Evolutionary conservation across 2,329 filamentous ascomycete genomes (phyloP).

Genomic region (Didymella keratinophila): DNA sequence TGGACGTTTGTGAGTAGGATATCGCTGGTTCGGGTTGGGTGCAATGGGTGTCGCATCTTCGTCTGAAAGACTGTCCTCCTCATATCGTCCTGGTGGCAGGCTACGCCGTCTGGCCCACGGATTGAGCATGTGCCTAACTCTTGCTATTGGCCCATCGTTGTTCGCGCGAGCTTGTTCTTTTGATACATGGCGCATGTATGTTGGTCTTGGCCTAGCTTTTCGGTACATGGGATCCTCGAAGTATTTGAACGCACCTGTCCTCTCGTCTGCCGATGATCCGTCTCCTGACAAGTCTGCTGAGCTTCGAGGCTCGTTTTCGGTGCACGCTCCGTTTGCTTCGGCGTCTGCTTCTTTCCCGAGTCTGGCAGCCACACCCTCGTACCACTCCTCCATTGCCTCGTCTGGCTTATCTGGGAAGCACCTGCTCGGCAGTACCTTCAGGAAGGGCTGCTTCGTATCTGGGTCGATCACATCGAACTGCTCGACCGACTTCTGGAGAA

Average conservation of each 20-base stretch:
- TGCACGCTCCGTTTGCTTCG: conserved; percentile 34
- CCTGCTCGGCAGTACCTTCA: conserved; percentile 70
- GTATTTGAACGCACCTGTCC: conserved; percentile 55
- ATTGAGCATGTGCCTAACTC: conserved; percentile 48
- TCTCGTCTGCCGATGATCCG: conserved; percentile 51
- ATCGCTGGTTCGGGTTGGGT: conserved; percentile 29
- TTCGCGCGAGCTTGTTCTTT: conserved; percentile 39
- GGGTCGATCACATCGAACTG: conserved; percentile 80
- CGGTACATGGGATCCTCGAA: conserved; percentile 60
- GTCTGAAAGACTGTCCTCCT: conserved; percentile 41
- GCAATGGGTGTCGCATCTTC: conserved; percentile 43
- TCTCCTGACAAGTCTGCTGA: conserved; percentile 49
- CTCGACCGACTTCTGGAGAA: conserved; percentile 80
- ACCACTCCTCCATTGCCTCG: conserved; percentile 83
- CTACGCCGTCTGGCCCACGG: conserved; percentile 42
- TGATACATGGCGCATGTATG: conserved; percentile 52
- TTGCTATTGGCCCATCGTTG: conserved; percentile 43
- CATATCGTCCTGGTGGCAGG: conserved; percentile 36
- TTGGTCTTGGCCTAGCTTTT: conserved; percentile 54
- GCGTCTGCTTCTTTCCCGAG: conserved; percentile 68
- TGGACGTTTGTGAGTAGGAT: conserved; percentile 43
- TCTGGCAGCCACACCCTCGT: conserved; percentile 76
- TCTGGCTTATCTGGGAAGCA: conserved; percentile 77
- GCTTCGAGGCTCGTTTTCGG: conserved; percentile 39
- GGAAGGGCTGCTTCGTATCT: conserved; percentile 65